A percentile compares a stretch with the other conserved stretches of the same genome.
These are phyloP conservation scores for Clavulina sp. DNA, from an alignment of 768 basidiomycete species.

Conservation along the genomic window DNA sequence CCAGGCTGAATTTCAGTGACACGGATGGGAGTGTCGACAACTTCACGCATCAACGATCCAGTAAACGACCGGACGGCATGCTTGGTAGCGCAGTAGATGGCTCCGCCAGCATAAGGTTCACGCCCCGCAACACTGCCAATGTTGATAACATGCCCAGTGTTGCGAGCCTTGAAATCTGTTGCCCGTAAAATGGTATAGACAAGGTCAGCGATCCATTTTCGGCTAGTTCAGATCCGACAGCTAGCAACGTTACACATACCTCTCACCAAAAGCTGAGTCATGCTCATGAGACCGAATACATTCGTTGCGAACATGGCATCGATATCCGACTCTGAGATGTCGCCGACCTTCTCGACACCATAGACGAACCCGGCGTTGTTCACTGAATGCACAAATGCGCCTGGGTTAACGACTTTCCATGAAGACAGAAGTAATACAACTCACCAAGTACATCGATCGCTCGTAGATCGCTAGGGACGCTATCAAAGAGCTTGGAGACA, in stretches of 20 bases:
- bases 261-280: conserved; percentile 59
- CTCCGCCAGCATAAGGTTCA: conserved; percentile 79
- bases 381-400: conserved; percentile 20
- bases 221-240: conserved; percentile 1
- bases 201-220: neutral
- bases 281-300: conserved; percentile 56
- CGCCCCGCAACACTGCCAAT: conserved; percentile 82
- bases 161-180: conserved; percentile 68
- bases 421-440: conserved; percentile 12
- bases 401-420: neutral
- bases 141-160: conserved; percentile 75
- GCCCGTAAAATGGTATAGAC: neutral
- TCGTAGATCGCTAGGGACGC: conserved; percentile 50
- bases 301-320: conserved; percentile 66
- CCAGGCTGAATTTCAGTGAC: conserved; percentile 93
- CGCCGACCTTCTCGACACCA: conserved; percentile 75
- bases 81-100: conserved; percentile 87
- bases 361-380: conserved; percentile 83
- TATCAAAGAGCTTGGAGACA: conserved; percentile 49
- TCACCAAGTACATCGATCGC: conserved; percentile 71
- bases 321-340: conserved; percentile 57
- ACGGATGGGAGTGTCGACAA: conserved; percentile 83
- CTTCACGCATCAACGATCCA: conserved; percentile 60
- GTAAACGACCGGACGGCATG: conserved; percentile 77
- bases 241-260: conserved; percentile 20